Conservation (phyloP, 768 basidiomycete species). For the Paxillus rubicundulus region DNA sequence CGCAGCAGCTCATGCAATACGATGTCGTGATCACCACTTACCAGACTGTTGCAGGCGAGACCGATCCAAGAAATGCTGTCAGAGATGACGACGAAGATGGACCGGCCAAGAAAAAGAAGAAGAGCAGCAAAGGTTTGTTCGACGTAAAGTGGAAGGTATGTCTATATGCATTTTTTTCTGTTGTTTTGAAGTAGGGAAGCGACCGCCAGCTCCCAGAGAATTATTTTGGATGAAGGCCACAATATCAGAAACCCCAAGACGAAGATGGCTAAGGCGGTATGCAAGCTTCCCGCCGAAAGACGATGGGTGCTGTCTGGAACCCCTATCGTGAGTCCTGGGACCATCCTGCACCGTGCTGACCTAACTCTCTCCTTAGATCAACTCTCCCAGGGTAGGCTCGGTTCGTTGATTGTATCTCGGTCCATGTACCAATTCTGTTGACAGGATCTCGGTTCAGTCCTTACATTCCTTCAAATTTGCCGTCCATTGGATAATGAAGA, state of each 20-base stretch:
- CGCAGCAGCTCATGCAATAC: constrained; percentile 58
- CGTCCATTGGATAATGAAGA: constrained; percentile 79
- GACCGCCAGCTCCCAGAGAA: constrained; percentile 42
- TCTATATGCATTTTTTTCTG: background rate
- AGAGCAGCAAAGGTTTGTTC: constrained; percentile 56
- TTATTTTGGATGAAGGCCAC: constrained; percentile 90
- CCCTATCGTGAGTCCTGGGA: constrained; percentile 66
- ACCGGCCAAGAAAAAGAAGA: constrained; percentile 55
- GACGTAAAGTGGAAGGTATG: constrained; percentile 78
- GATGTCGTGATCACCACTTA: constrained; percentile 88
- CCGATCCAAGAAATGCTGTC: constrained; percentile 21
- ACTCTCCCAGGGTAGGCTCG: constrained; percentile 61
- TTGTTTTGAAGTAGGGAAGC: background rate
- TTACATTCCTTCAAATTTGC: constrained; percentile 86
- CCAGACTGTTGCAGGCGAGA: constrained; percentile 63
- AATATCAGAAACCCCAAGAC: constrained; percentile 83
- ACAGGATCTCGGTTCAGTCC: constrained; percentile 85
- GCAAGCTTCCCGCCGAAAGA: constrained; percentile 60
- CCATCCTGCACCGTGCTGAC: background rate
- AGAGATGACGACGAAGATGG: constrained; percentile 22
- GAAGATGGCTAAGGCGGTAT: constrained; percentile 74
- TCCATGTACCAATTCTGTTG: background rate
- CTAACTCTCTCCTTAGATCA: constrained; percentile 49
- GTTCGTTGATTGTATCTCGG: background rate
- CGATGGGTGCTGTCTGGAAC: constrained; percentile 85